Percentiles rank a stretch among this genome's conserved stretches.
These are phyloP conservation scores for Psilocybe cyanescens DNA, from an alignment of 768 basidiomycete species.

Conservation along the genomic window DNA sequence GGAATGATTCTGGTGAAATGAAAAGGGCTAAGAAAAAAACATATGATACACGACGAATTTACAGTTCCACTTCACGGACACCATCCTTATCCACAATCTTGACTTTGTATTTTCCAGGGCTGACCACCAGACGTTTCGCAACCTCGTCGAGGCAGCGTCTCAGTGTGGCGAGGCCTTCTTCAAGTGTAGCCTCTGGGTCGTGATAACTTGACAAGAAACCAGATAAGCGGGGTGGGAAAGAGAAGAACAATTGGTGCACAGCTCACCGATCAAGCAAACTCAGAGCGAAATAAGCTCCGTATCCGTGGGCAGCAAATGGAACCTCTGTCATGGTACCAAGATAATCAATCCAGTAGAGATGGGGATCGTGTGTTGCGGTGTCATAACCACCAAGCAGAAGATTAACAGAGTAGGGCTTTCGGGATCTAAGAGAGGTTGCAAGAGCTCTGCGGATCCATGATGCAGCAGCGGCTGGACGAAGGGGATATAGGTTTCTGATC, in stretches of 20 bases:
- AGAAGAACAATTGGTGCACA: neutral
- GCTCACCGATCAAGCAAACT: slow-evolving; percentile 88
- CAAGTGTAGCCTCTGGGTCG: slow-evolving; percentile 81
- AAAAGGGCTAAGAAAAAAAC: neutral
- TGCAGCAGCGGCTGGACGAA: slow-evolving; percentile 89
- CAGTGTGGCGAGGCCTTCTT: slow-evolving; percentile 85
- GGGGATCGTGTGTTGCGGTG: slow-evolving; percentile 68
- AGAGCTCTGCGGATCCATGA: slow-evolving; percentile 94
- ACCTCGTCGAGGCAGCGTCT: slow-evolving; percentile 90
- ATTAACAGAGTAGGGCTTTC: slow-evolving; percentile 89
- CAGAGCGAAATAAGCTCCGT: slow-evolving; percentile 91
- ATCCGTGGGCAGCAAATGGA: slow-evolving; percentile 95
- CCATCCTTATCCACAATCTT: slow-evolving; percentile 95
- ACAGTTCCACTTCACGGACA: slow-evolving; percentile 78
- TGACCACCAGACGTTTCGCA: slow-evolving; percentile 79
- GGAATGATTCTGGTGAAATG: neutral
- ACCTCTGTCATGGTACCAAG: slow-evolving; percentile 88
- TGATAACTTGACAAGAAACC: slow-evolving; percentile 67
- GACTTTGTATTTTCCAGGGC: slow-evolving; percentile 82
- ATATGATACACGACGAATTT: slow-evolving; percentile 20
- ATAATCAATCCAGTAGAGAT: slow-evolving; percentile 96
- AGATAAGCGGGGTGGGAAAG: neutral
- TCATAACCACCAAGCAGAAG: slow-evolving; percentile 94
- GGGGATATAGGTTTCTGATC: slow-evolving; percentile 89
- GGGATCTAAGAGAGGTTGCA: slow-evolving; percentile 87